Evolutionary conservation across 495 filamentous ascomycete genomes (phyloP).

Genomic region (Penicillium canariense): DNA sequence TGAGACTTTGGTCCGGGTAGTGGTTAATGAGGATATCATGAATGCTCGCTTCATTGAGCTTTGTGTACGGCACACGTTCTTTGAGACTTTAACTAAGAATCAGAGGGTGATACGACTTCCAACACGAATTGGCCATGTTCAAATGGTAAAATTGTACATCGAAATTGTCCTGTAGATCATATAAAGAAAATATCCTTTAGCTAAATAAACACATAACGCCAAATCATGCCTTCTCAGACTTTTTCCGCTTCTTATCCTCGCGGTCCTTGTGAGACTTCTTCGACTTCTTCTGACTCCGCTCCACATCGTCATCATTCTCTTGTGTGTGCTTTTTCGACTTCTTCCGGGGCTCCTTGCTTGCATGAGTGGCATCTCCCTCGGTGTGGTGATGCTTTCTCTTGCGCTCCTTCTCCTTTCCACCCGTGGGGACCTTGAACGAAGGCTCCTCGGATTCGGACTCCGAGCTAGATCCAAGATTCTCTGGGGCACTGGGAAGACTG

Average conservation of each 20-base stretch:
- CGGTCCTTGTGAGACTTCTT: conserved; percentile 43
- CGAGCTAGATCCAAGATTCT: conserved; percentile 48
- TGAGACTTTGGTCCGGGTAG: neutral
- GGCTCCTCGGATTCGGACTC: conserved; percentile 45
- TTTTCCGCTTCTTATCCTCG: conserved; percentile 47
- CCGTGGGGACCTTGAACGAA: conserved; percentile 35
- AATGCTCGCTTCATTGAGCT: too few species aligned
- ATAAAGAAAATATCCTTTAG: conserved; percentile 25
- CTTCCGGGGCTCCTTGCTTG: conserved; percentile 33
- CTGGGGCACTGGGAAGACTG: conserved; percentile 42
- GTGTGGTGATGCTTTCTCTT: conserved; percentile 44
- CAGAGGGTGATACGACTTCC: too few species aligned
- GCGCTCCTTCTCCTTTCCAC: conserved; percentile 31
- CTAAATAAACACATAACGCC: conserved; percentile 21
- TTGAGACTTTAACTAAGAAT: too few species aligned
- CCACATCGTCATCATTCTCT: conserved; percentile 16
- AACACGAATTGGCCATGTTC: neutral
- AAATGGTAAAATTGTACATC: conserved; percentile 21
- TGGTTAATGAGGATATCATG: neutral
- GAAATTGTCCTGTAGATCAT: conserved; percentile 18
- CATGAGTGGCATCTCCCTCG: conserved; percentile 34
- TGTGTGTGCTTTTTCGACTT: conserved; percentile 45
- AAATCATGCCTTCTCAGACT: conserved; percentile 37
- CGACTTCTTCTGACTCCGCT: conserved; percentile 30
- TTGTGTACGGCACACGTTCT: too few species aligned